Percentiles rank a stretch among this genome's conserved stretches.
These are phyloP conservation scores for Ricinus communis DNA, from an alignment of 345 rosid genomes.

Conservation along the genomic window DNA sequence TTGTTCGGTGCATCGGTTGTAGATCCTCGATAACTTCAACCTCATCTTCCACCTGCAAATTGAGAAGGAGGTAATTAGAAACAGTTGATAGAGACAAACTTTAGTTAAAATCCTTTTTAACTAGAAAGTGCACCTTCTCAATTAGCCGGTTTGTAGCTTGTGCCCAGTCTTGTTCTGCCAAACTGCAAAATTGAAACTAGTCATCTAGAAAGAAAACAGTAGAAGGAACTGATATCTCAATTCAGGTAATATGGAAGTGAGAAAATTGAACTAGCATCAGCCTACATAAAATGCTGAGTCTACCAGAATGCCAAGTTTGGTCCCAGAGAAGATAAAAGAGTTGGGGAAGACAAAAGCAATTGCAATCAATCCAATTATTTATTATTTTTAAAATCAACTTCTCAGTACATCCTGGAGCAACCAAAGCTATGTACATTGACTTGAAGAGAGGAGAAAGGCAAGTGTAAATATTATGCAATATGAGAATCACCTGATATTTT, in stretches of 20 bases:
- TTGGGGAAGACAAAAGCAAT: not conserved
- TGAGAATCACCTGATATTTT: slow-evolving; percentile 55
- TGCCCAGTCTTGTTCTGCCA: slow-evolving; percentile 69
- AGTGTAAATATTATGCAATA: not conserved
- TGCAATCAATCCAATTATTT: not conserved
- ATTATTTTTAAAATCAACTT: not conserved
- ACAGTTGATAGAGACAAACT: slow-evolving; percentile 7
- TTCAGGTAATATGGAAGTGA: not conserved
- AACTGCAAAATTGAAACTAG: slow-evolving; percentile 45
- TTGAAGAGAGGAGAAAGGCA: too few species aligned
- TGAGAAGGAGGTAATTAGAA: slow-evolving; percentile 25
- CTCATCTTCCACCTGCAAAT: slow-evolving; percentile 60
- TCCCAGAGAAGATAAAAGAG: not conserved
- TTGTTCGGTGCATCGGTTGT: slow-evolving; percentile 45
- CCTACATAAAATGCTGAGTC: too few species aligned
- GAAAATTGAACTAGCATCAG: not conserved
- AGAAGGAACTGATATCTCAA: not conserved
- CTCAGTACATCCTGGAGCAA: not conserved
- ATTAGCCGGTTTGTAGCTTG: slow-evolving; percentile 53
- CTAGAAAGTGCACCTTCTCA: slow-evolving; percentile 65
- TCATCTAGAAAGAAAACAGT: not conserved
- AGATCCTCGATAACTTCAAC: slow-evolving; percentile 50
- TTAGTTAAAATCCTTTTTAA: not conserved
- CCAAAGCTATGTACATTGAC: not conserved
- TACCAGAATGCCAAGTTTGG: too few species aligned